These are phyloP conservation scores for Podospora fimiseda DNA, from an alignment of 495 filamentous ascomycete species.

Conservation along the genomic window DNA sequence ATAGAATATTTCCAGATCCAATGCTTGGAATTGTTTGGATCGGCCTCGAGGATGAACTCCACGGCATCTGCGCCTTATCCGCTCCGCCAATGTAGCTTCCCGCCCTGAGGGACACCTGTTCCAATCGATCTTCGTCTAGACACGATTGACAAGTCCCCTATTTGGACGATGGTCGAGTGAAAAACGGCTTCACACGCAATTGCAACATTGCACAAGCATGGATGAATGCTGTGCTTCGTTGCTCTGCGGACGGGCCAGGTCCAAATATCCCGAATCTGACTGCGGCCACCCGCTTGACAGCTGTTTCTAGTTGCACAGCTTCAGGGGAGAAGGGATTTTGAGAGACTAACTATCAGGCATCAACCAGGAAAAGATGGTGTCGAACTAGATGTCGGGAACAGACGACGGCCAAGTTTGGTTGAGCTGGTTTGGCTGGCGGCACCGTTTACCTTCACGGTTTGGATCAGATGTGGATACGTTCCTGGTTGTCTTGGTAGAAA, in stretches of 20 bases:
- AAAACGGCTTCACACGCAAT: neutral
- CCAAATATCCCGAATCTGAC: neutral
- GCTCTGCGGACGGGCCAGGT: neutral
- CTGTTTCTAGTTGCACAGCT: slow-evolving; percentile 11
- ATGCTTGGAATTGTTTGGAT: slow-evolving; percentile 1
- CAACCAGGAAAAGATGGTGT: too few species aligned
- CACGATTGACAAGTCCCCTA: neutral
- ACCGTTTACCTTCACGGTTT: too few species aligned
- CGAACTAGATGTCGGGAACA: too few species aligned
- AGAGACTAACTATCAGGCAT: neutral
- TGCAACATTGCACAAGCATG: neutral
- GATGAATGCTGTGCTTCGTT: slow-evolving; percentile 5
- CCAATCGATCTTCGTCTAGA: slow-evolving; percentile 10
- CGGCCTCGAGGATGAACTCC: slow-evolving; percentile 11
- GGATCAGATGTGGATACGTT: too few species aligned
- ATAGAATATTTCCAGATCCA: neutral
- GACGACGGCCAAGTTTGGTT: too few species aligned
- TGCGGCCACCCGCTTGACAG: neutral
- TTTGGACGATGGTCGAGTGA: neutral
- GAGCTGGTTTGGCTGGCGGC: too few species aligned
- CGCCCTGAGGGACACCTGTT: slow-evolving; percentile 12
- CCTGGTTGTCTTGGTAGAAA: too few species aligned
- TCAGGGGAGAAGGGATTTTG: slow-evolving; percentile 5
- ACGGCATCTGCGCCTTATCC: slow-evolving; percentile 8
- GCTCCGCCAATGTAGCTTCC: slow-evolving; percentile 13